Evolutionary conservation across 495 filamentous ascomycete genomes (phyloP), one percentile per base, ranked within the genome.

Genomic region (Tuber borchii): DNA sequence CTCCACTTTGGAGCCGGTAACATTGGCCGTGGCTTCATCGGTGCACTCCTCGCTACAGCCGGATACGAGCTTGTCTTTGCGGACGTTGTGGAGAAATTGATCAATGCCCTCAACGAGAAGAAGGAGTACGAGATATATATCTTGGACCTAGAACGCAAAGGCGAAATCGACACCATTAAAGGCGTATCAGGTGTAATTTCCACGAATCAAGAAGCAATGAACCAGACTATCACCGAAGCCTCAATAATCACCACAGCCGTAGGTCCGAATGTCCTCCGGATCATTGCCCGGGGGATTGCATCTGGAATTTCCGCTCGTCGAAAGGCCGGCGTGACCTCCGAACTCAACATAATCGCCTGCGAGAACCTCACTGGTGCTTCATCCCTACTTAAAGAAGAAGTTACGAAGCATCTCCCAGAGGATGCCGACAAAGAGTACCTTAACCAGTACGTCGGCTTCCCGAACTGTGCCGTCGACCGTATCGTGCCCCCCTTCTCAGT

Each of bases 321-420:
- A 31, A 88, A 89, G 46, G 87, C 87, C n/a, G 84, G 87, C 61
- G 88, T 88, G 72, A 95, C 94, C 5, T 82, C 97, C 56, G 93
- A 93, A 12, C 82, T 83, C 69, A 83, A 83, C 70, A 92, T 99
- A 82, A 95, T 99, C 84, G 95, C 95, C 68, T 99, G 95, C 84
- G 95, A 99, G 87, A 99, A 99, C 86, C 92, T 92, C 82, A 97
- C 97, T 80, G 91, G 91, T 74, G 95, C 93, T 77, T 98, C 96
- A 12, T 72, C 75, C 8, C 76, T 83, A 12, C 77, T 83, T 17
- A 71, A 74, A 20, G 75, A 79, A 44, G 79, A 81, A 51, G 69
- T 83, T 17, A 68, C 79, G 2, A 77, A 79, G 51, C 74, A 81
- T 69, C 76, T 83, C 48, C 44, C 69, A 8, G 73, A 74, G 16